Evolutionary conservation across 441 rosid species (phyloP).

Genomic region (Theobroma grandiflorum): DNA sequence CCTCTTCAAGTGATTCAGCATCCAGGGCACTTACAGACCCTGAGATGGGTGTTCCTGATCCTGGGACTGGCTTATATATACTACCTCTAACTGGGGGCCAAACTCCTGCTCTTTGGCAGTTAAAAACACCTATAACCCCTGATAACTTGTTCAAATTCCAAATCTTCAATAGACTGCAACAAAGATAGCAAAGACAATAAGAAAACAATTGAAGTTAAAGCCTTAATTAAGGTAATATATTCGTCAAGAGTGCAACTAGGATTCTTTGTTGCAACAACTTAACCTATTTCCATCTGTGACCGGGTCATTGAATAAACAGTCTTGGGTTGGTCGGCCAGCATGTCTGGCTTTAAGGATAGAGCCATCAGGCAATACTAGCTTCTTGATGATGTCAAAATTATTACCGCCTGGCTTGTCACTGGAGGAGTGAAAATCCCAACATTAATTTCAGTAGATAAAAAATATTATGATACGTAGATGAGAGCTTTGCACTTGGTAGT

Average conservation of each 20-base stretch:
- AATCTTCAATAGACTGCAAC: conserved; percentile 53
- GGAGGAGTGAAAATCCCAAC: conserved; percentile 4
- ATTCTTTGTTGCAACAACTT: neutral
- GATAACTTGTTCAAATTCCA: conserved; percentile 73
- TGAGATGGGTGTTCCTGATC: conserved; percentile 35
- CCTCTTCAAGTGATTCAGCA: conserved; percentile 56
- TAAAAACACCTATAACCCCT: conserved; percentile 68
- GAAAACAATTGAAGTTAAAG: neutral
- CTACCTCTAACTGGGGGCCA: conserved; percentile 52
- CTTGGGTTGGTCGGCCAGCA: conserved; percentile 71
- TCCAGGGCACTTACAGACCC: conserved; percentile 47
- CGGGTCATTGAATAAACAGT: conserved; percentile 71
- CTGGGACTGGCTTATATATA: neutral
- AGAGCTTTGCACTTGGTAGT: neutral
- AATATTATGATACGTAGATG: neutral
- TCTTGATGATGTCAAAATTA: conserved; percentile 68
- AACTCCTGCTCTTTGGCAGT: conserved; percentile 78
- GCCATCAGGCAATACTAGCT: conserved; percentile 71
- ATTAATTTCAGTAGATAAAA: neutral
- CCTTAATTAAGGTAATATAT: neutral
- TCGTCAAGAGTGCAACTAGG: neutral
- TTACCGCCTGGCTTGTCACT: conserved; percentile 75
- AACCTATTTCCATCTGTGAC: conserved; percentile 77
- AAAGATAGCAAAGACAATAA: neutral
- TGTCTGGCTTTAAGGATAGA: conserved; percentile 67